Evolutionary conservation across 2,329 filamentous ascomycete species (phyloP), one percentile per base, ranked within the genome.

Genomic region (Stachybotrys chlorohalonatus): DNA sequence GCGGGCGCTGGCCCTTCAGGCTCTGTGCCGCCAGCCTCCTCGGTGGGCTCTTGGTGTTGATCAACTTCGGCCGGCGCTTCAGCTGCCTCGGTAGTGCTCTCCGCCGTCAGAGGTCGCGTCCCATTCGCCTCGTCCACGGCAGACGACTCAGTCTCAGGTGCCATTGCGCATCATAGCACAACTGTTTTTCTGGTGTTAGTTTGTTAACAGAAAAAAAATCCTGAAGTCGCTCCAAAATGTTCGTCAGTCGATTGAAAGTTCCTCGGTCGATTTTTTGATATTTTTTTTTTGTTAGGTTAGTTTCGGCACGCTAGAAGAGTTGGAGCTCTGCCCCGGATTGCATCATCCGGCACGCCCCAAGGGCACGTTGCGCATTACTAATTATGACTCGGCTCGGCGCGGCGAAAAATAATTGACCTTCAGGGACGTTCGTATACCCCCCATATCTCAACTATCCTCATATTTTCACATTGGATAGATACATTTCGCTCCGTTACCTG

Each of bases 301-400:
- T 24, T 24, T 24, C 24, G 24, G 24, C 24, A 24, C 24, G 24
- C 24, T 24, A 24, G 24, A 24, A 24, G 24, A 24, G 24, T 24
- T 24, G 24, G 24, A 24, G 24, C 36, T n/a, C 52, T 52, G 54
- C 58, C 59, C 58, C 55, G 57, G 57, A 59, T 64, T 64, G 63
- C 63, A 66, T 68, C 66, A 68, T 65, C 46, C 15, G 46, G 17
- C 8, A 47, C 17, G 11, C 7, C 15, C 46, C 6, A 47, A 7
- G 46, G 2, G 17, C 46, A 63, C 59, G 56, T 57, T 57, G 48
- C 52, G 52, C 61, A 69, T 69, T 69, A 69, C 58, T 69, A 69
- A 69, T 69, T 45, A 11, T 47, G 46, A 16, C 36, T 42, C 46
- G 46, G 46, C 46, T 47, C 17, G n/a, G 46, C 17, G 61, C 59